These are phyloP conservation scores for Phytophthora palmivora DNA, from an alignment of 352 stramenopile species.

Conservation along the genomic window DNA sequence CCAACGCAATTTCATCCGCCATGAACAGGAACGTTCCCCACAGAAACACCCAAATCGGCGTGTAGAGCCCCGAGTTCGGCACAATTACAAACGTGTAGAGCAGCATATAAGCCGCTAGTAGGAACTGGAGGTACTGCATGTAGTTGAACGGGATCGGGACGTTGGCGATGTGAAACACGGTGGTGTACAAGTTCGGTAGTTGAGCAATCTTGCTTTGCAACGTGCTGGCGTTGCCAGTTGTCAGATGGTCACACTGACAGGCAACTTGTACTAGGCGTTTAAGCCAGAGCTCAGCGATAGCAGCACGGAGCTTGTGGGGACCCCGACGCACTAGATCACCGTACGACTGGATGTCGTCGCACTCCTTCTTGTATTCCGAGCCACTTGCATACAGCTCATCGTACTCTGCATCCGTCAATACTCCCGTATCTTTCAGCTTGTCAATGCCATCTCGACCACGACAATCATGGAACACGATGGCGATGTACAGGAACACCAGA, in stretches of 20 bases:
- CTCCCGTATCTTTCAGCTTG: conserved; percentile 53
- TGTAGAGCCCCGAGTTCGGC: conserved; percentile 68
- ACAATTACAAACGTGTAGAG: conserved; percentile 85
- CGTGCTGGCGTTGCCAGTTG: conserved; percentile 57
- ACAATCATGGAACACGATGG: conserved; percentile 82
- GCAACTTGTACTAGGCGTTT: conserved; percentile 73
- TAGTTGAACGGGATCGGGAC: conserved; percentile 88
- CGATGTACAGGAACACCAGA: conserved; percentile 81
- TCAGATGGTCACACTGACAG: conserved; percentile 60
- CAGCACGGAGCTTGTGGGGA: conserved; percentile 70
- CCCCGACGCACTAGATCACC: conserved; percentile 55
- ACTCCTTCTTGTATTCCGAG: conserved; percentile 54
- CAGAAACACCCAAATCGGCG: conserved; percentile 77
- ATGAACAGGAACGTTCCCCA: conserved; percentile 87
- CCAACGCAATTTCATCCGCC: conserved; percentile 75
- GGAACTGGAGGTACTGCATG: conserved; percentile 78
- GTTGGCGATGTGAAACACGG: conserved; percentile 84
- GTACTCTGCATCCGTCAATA: conserved; percentile 68
- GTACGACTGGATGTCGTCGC: conserved; percentile 40
- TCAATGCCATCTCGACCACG: conserved; percentile 72
- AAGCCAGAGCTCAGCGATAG: conserved; percentile 81
- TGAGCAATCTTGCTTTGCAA: conserved; percentile 73
- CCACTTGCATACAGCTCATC: conserved; percentile 72
- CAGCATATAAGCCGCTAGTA: conserved; percentile 74
- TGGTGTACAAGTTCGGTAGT: conserved; percentile 74